Evolutionary conservation across 495 filamentous ascomycete species (phyloP), one percentile per base, ranked within the genome.

Genomic region (Penicillium desertorum): DNA sequence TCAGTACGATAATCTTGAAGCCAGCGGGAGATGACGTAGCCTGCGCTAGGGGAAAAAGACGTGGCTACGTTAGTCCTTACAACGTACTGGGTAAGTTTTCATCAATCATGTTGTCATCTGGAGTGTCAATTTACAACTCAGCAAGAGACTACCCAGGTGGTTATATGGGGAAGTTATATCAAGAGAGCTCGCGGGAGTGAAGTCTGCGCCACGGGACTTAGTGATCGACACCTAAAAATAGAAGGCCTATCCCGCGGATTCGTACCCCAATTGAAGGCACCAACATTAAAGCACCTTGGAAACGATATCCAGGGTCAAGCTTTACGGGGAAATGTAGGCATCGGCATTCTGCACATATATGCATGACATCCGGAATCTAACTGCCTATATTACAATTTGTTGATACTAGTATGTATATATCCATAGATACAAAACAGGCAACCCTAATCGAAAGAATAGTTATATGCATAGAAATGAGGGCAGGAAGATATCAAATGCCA

Each of bases 71-170:
- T 34, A 34, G 19, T 17, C 69, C 82, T 66, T 77, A 37, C 34
- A 39, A 39, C 36, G 36, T 39, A 88, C 86, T 92, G 59, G 94
- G 94, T 5, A 98, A 82, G 70, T 91, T 96, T 71, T 95, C 90
- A 84, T 98, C 94, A 52, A 98, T 82, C 92, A 96, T 96, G 5
- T 80, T 57, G 39, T 32, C 50, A 39, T 34, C 6, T 52, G 54
- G 20, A 6, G 17, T 42, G 30, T 30, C 17, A 36, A 34, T 20
- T 16, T n/a, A 11, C 20, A 14, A 32, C 17, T 27, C 23, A 29
- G 27, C 27, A 42, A 34, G 20, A 30, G 47, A 46, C 4, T 27
- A 20, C 9, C 14, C 19, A 34, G 30, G 11, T 37, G 49, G 27
- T 32, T 23, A 47, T 23, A 36, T 16, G 19, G 23, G 10, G 29